phyloP scores from a whole-genome alignment of 139 green algal species.

The Tetradesmus lagerheimii region DNA sequence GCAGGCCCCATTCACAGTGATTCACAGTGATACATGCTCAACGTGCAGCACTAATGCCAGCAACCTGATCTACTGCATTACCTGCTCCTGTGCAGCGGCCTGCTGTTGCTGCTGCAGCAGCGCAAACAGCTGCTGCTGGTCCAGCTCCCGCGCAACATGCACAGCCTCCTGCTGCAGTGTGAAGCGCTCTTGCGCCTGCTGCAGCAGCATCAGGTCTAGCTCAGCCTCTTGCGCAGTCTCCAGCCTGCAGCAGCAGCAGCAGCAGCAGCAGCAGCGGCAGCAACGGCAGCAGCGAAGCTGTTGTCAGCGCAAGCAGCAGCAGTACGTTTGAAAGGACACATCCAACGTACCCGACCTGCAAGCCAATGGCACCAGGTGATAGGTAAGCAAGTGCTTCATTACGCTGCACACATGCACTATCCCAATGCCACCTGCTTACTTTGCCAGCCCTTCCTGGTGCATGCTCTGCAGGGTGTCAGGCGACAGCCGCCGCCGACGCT shows the following conservation, averaged over 20 bases:
- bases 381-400: no score
- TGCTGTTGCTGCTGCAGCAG: slow-evolving; percentile 41
- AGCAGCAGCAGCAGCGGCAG: neutral
- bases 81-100: slow-evolving; percentile 23
- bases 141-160: neutral
- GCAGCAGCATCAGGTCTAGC: slow-evolving; percentile 33
- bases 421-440: no score
- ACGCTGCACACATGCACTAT: no score
- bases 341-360: no score
- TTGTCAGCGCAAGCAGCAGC: neutral
- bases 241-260: slow-evolving; percentile 8
- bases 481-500: slow-evolving; percentile 21
- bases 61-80: no score
- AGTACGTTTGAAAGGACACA: neutral
- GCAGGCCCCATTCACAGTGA: no score
- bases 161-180: slow-evolving; percentile 26
- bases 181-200: slow-evolving; percentile 5
- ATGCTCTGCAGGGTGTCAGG: slow-evolving; percentile 20
- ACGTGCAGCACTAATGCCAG: no score
- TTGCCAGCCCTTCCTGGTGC: neutral
- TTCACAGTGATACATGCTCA: no score
- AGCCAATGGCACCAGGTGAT: no score
- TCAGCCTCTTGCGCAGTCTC: slow-evolving; percentile 29
- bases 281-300: neutral
- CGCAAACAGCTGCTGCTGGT: slow-evolving; percentile 31